Evolutionary conservation across 2,329 filamentous ascomycete species (phyloP).

Genomic region (Colletotrichum agaves): DNA sequence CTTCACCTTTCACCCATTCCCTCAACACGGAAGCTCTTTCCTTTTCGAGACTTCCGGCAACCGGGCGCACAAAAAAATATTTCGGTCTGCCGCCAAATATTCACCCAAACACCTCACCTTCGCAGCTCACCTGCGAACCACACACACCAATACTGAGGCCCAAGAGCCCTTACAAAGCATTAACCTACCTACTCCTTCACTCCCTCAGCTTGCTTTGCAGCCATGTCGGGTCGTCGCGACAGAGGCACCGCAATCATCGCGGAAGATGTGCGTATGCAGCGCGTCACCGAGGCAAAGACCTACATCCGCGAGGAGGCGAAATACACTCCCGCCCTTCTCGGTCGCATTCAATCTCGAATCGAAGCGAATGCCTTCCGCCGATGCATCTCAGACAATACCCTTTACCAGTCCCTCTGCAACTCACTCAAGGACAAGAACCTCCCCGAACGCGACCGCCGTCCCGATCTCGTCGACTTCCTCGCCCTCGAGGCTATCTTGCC

Average conservation of each 20-base stretch:
- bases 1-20: no score
- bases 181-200: neutral
- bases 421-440: constrained; percentile 35
- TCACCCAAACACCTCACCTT: neutral
- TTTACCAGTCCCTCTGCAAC: constrained; percentile 34
- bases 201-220: neutral
- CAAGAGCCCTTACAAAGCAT: no score
- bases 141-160: no score
- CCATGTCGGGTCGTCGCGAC: constrained; percentile 21
- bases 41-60: no score
- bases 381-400: constrained; percentile 36
- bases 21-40: no score
- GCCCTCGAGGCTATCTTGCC: constrained; percentile 36
- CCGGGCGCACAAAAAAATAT: no score
- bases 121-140: no score
- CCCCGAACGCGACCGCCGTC: constrained; percentile 28
- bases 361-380: constrained; percentile 33
- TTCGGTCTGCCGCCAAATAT: neutral
- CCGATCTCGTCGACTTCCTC: constrained; percentile 35
- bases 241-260: constrained; percentile 22
- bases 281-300: constrained; percentile 10
- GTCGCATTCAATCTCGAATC: constrained; percentile 23
- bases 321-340: constrained; percentile 29
- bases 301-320: constrained; percentile 21
- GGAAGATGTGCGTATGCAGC: constrained; percentile 22